Conservation (phyloP, 768 basidiomycete species). For the Tubosaeta brunneosetosa region DNA sequence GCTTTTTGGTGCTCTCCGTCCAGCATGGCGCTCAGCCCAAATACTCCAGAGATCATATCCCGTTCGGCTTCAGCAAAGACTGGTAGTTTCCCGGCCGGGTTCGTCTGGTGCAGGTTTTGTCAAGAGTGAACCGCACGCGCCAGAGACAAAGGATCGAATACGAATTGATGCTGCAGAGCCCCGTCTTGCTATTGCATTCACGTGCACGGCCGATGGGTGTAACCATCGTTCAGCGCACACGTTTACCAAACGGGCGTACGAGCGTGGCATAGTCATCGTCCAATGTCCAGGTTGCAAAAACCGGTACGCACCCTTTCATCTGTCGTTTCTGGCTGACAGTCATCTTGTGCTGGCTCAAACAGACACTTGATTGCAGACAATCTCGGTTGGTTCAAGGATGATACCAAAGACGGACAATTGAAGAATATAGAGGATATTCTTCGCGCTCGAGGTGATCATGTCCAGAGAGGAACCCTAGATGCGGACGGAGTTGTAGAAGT, state of each 20-base stretch:
- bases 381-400: constrained; percentile 88
- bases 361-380: constrained; percentile 89
- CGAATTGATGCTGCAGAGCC: constrained; percentile 48
- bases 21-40: constrained; percentile 39
- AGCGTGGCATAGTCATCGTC: constrained; percentile 83
- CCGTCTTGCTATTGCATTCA: constrained; percentile 73
- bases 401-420: constrained; percentile 64
- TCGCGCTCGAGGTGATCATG: constrained; percentile 70
- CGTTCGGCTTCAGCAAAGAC: constrained; percentile 36
- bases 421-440: constrained; percentile 83
- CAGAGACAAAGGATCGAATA: constrained; percentile 6
- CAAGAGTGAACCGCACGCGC: not conserved
- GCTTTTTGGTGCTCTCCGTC: constrained; percentile 41
- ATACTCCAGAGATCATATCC: constrained; percentile 32
- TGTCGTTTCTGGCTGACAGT: not conserved
- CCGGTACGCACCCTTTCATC: constrained; percentile 46
- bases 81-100: constrained; percentile 24
- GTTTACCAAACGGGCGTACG: constrained; percentile 82
- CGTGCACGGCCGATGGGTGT: constrained; percentile 76
- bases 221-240: constrained; percentile 79
- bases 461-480: constrained; percentile 48
- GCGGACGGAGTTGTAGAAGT: constrained; percentile 55
- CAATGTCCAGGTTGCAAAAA: constrained; percentile 90
- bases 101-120: constrained; percentile 8
- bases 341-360: not conserved